Base-by-base conservation (phyloP, 1,284 basidiomycete species). In the Pascua guehoae region DNA sequence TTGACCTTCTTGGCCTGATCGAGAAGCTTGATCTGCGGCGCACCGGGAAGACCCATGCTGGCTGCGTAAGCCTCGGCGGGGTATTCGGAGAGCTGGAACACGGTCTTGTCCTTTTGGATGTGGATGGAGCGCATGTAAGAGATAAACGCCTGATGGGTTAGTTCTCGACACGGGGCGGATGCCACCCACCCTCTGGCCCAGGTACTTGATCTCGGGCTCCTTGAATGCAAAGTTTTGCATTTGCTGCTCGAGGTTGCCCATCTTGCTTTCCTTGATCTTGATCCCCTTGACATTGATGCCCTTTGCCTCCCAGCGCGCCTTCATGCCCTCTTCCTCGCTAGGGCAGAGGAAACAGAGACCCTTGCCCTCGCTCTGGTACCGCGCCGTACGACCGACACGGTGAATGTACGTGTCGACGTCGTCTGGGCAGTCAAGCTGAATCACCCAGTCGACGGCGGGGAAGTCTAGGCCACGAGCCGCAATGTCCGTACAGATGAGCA, bases 401-500 rank as follows among this genome's bases (percentile, higher is more conserved):
- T 99, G 95, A 48, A 98, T 92, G 75, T 99, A 98, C 12, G 92
- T 97, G 60, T 96, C 94, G n/a, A 88, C 90, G 70, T 98, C 94
- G 77, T 98, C 95, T 0, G 95, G 95, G 24, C 89, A 91, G 75
- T 99, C 95, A n/a, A 94, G 81, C 75, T 99, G 96, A 40, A 98
- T 76, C 12, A 99, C 95, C 95, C 96, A 98, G 75, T 97, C 91
- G 32, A 99, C 88, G 0, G 89, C 85, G 4, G 96, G 94, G 74
- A 99, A 98, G 78, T 99, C 96, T 57, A 99, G 82, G 12, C 95
- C 95, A 56, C 96, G 86, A 3, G 95, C 93, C 32, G 96, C 95
- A 65, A 98, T 89, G 74, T 99, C 95, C n/a, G 95, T 99, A 39
- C 92, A 91, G 69, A 97, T 87, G 40, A 96, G 81, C 7, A 94